These are phyloP conservation scores for Euphrasia confusa DNA, from an alignment of 257 asterid genomes.

Conservation along the genomic window DNA sequence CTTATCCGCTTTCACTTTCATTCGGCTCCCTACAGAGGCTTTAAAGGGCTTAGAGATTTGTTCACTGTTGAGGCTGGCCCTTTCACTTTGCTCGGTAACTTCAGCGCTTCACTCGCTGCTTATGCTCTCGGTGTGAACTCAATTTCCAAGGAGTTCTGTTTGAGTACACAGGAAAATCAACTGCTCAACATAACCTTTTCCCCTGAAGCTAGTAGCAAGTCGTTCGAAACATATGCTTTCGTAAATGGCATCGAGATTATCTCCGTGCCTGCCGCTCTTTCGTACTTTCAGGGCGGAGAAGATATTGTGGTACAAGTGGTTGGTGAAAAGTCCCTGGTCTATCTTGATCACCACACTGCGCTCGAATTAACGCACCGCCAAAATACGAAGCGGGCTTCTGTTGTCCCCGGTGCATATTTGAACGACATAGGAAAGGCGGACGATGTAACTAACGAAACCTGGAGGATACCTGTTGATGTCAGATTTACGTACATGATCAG, in stretches of 20 bases:
- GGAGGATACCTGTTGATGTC: constrained; percentile 41
- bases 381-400: constrained; percentile 29
- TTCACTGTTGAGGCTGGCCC: constrained; percentile 30
- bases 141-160: constrained; percentile 24
- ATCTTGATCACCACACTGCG: constrained; percentile 37
- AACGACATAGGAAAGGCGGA: constrained; percentile 27
- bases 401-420: constrained; percentile 23
- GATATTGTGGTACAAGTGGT: constrained; percentile 21
- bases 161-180: constrained; percentile 15
- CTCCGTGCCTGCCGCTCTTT: constrained; percentile 20
- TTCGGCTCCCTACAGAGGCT: constrained; percentile 20
- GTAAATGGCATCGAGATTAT: constrained; percentile 31
- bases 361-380: constrained; percentile 37
- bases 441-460: constrained; percentile 19
- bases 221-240: constrained; percentile 22
- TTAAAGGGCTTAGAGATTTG: constrained; percentile 23
- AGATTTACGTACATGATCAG: constrained; percentile 53
- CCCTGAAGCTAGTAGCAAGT: constrained; percentile 22
- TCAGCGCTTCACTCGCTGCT: constrained; percentile 35
- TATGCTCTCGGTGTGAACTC: constrained; percentile 23
- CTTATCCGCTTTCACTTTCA: constrained; percentile 29
- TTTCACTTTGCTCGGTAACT: constrained; percentile 31
- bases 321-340: constrained; percentile 28
- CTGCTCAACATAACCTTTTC: constrained; percentile 19
- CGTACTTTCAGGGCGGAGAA: constrained; percentile 18